Evolutionary conservation across 306 rosid species (phyloP), one percentile per base, ranked within the genome.

Genomic region (Begonia peltatifolia): DNA sequence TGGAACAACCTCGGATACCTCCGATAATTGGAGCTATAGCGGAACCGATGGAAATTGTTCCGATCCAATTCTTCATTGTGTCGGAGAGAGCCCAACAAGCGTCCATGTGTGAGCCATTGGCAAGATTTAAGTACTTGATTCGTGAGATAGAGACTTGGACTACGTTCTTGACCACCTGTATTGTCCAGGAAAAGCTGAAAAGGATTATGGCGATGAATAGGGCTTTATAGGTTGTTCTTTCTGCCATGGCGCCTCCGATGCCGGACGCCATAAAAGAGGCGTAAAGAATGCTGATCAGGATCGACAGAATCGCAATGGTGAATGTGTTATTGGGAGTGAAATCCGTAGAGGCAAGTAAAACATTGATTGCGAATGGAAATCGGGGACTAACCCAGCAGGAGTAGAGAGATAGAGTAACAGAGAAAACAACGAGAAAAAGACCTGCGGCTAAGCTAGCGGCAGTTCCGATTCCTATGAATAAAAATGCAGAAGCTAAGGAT

Each of bases 141-240:
- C 80, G 66, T n/a, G 93, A 66, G 65, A 81, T 44, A 4, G 82
- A 68, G 61, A 84, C 80, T 30, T 59, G 66, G 57, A 84, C 14
- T 52, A 62, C 67, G 66, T 84, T 79, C 74, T 76, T 84, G 55
- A 84, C 64, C 30, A 81, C 75, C 51, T 81, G 87, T 93, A 79
- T 74, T 9, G 83, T 82, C 97, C 95, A 82, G 9, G 67, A 74
- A 42, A 82, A 66, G 76, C 93, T 88, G 56, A 77, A 58, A 57
- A 84, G 51, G 61, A 88, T 75, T 46, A 63, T 13, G 30, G 71
- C 53, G 57, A 79, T 64, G 74, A 67, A 79, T 65, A 75, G 2
- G n/a, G 54, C n/a, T 9, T 63, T 54, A 23, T 60, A 55, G 17
- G 65, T 48, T 47, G 62, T 71, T 43, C 46, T 58, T 17, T 49